phyloP scores from a whole-genome alignment of 225 moss, liverwort and hornwort species.

The Physcomitrium patens region DNA sequence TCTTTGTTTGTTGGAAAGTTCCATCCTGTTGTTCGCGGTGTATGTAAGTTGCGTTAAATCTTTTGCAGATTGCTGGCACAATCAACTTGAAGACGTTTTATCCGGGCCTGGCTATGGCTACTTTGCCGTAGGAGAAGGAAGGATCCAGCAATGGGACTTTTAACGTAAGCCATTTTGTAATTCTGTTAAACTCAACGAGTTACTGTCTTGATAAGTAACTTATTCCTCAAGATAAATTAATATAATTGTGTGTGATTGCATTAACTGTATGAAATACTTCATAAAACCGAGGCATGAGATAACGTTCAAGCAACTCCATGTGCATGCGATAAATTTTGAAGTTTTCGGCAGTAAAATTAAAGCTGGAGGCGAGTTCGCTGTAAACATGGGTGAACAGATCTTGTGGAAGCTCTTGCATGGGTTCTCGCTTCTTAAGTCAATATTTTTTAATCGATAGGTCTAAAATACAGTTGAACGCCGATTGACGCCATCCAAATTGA shows the following conservation, averaged over 20 bases:
- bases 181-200: neutral
- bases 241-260: neutral
- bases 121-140: conserved; percentile 36
- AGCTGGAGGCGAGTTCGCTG: conserved; percentile 41
- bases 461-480: neutral
- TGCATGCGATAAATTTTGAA: conserved; percentile 41
- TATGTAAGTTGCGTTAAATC: neutral
- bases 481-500: no score
- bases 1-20: neutral
- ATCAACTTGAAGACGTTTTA: conserved; percentile 32
- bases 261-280: neutral
- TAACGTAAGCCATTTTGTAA: conserved; percentile 31
- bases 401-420: conserved; percentile 44
- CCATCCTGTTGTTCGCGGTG: neutral
- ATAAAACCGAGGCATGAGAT: neutral
- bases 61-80: conserved; percentile 41
- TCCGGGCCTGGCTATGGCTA: conserved; percentile 34
- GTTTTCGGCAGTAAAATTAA: conserved; percentile 36
- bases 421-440: conserved; percentile 23
- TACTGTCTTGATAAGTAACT: neutral
- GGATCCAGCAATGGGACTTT: conserved; percentile 39
- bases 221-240: conserved; percentile 2
- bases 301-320: conserved; percentile 9
- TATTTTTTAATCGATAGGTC: conserved; percentile 44
- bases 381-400: conserved; percentile 39